Base-by-base conservation (phyloP, 148 eudicot species). In the Chenopodium berlandieri region DNA sequence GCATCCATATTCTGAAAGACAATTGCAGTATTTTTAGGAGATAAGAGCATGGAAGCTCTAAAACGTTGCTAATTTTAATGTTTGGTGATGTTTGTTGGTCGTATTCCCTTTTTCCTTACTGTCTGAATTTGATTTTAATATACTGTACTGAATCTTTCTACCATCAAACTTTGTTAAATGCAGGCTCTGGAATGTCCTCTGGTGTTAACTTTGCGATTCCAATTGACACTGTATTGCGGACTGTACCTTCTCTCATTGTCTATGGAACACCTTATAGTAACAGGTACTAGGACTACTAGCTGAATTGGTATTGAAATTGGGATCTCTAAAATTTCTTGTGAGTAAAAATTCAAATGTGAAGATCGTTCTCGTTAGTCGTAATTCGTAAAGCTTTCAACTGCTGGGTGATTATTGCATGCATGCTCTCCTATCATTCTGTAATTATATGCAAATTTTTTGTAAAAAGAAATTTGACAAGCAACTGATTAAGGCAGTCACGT, bases 141-240 rank as follows among this genome's bases (percentile, higher is more conserved):
- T 71, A 25, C 27, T 5, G 40, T 20, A 54, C 27, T 5, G 40
- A 12, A 23, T 20, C 5, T 34, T 66, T 6, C 25, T 17, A 71
- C 62, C 20, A 19, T 20, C 44, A 40, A 69, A 12, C 20, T 60
- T 76, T 17, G 30, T 50, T 34, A 3, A 9, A 58, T 86, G 85
- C 94, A 95, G 99, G 99, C 71, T 86, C 90, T 66, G 97, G 99
- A 73, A 78, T 88, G 80, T 95, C 99, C 3, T 95, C 97, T 30
- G 99, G 97, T 17, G 94, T 95, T 32, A 95, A 95, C 87, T 95
- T 95, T 78, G 99, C 99, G 4, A 90, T 95, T 65, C 97, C 99
- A 9, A 88, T 95, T 20, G 99, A 95, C 81, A 88, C 97, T 10
- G 97, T 92, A 63, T 86, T 93, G 27, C 87, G 88, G 46, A 89